Evolutionary conservation across 495 filamentous ascomycete species (phyloP), one percentile per base, ranked within the genome.

Genomic region (Sordaria brevicollis): DNA sequence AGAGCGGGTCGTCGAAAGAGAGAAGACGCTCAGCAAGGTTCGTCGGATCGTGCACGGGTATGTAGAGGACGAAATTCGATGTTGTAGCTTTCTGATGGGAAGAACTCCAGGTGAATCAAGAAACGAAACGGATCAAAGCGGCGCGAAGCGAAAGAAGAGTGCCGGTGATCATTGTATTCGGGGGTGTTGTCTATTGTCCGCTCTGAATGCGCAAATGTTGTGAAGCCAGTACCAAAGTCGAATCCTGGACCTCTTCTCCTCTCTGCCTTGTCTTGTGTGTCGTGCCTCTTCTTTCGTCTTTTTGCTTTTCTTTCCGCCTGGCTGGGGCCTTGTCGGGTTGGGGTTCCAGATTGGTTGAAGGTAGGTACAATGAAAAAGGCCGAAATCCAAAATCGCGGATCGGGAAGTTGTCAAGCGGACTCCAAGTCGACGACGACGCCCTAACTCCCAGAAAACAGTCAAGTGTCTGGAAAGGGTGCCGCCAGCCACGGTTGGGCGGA

Each of bases 121-220:
- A 82, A 81, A 83, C 72, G 73, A 83, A 81, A 77, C 77, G 81
- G 80, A 82, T 78, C 76, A 81, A 76, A 74, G 79, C 81, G 80
- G 78, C 80, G 81, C 80, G 78, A 74, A 77, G 77, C 76, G 78
- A 81, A 73, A 79, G 79, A 74, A 76, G 77, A 79, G 79, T 80
- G 78, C 80, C 76, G 80, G 79, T 79, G 80, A 83, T 84, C 83
- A 85, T 85, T 73, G 83, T 85, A 72, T 57, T 57, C 49, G 49
- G 49, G 49, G 11, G 75, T 78, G 67, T 67, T 72, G 62, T 74
- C 70, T 72, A 71, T 74, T 71, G 72, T 69, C 54, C 41, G 70
- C 65, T 38, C 66, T 57, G 19, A 41, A 67, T 65, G 33, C 68
- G 34, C 65, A 25, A 65, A n/a, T 21, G 35, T 31, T 34, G n/a